phyloP scores from a whole-genome alignment of 306 rosid species.

The Prunus salicina region DNA sequence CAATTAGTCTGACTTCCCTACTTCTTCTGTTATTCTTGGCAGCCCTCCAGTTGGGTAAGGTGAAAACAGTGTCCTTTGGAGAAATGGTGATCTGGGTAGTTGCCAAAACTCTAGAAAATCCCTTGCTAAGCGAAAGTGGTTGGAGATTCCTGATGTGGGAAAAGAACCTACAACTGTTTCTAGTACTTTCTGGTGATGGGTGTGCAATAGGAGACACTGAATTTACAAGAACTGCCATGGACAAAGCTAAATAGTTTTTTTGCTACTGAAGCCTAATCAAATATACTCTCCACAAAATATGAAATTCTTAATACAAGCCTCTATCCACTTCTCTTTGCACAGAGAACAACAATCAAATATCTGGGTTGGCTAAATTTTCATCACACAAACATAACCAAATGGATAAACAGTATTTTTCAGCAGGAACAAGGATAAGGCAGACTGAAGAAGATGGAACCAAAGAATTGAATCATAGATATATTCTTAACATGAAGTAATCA shows the following conservation, averaged over 20 bases:
- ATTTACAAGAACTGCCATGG: conserved; percentile 59
- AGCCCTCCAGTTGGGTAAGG: conserved; percentile 66
- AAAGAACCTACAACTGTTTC: conserved; percentile 42
- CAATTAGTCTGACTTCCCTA: conserved; percentile 50
- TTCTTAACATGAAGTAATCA: background rate
- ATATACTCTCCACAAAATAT: background rate
- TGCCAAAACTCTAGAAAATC: conserved; percentile 69
- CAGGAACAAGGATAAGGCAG: background rate
- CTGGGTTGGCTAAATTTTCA: conserved; percentile 19
- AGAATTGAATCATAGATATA: background rate
- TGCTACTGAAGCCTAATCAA: conserved; percentile 15
- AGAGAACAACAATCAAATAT: background rate
- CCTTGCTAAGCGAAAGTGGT: conserved; percentile 44
- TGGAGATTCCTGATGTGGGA: conserved; percentile 45
- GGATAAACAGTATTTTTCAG: background rate
- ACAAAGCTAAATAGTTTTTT: conserved; percentile 6
- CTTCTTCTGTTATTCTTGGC: conserved; percentile 52
- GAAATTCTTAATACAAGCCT: background rate
- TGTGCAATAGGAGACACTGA: conserved; percentile 43
- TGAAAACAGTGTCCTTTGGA: conserved; percentile 56
- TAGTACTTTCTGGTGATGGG: conserved; percentile 37
- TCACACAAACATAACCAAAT: background rate
- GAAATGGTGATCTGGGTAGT: conserved; percentile 56
- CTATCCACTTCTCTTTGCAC: background rate
- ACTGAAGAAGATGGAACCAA: background rate